Base-by-base conservation (phyloP, 495 filamentous ascomycete species). In the Aspergillus mulundensis region DNA sequence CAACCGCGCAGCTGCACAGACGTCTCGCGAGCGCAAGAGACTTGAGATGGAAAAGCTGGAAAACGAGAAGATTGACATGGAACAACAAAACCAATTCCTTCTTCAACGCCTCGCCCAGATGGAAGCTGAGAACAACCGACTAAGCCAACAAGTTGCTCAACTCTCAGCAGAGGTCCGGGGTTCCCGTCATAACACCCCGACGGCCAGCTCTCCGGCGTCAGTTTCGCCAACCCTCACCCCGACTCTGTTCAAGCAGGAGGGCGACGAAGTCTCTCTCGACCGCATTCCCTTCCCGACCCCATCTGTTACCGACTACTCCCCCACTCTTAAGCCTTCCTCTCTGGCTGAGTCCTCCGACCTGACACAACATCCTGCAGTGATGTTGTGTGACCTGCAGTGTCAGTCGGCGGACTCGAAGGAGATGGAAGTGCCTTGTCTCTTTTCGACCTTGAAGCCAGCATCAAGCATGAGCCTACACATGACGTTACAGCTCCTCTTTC, bases 361-460 rank as follows among this genome's bases (percentile, higher is more conserved):
- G 94, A 91, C 91, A 97, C 93, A 95, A 96, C 93, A 95, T 96
- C 90, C 94, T 96, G 94, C 94, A 80, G 93, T 81, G 91, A 85
- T 96, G 92, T 95, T 97, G 93, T 97, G 90, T 81, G 94, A 93
- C 94, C 94, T 96, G 94, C 94, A 87, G 94, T 98, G 94, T 97
- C 94, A 84, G 86, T 91, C 85, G 82, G 78, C 73, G 77, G 80
- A 77, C 76, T 80, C 86, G 81, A 83, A 71, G 78, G 73, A 72
- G 66, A 66, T 59, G 77, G 70, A 68, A 70, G 70, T 71, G 71
- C 79, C 70, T 64, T 80, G 74, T 68, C 75, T 66, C 73, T 79
- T 68, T 77, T 81, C 70, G 70, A 80, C 70, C 70, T 81, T 75
- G 65, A 67, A 70, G 49, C 73, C 71, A 64, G 68, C 74, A 59